These are phyloP conservation scores for Skeletonema menzelii DNA, from an alignment of 108 stramenopile species.

Conservation along the genomic window DNA sequence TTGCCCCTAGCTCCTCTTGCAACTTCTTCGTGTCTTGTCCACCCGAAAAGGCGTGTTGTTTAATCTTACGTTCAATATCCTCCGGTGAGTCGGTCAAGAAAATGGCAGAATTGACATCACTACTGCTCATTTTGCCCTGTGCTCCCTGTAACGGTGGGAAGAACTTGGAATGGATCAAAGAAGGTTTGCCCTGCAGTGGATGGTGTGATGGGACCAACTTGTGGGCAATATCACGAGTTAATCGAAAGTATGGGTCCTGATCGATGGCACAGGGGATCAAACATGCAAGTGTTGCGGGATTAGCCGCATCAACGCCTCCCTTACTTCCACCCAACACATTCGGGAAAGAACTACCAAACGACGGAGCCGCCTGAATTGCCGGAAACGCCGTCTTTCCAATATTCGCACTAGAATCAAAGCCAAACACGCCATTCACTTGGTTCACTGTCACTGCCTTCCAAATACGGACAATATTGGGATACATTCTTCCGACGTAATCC, in stretches of 20 bases:
- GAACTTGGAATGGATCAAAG: slow-evolving; percentile 98
- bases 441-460: slow-evolving; percentile 96
- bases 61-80: slow-evolving; percentile 87
- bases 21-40: slow-evolving; percentile 93
- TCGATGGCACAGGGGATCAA: slow-evolving; percentile 99
- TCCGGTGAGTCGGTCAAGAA: slow-evolving; percentile 95
- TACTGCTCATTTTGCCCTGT: slow-evolving; percentile 93
- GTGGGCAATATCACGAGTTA: slow-evolving; percentile 98
- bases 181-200: slow-evolving; percentile 87
- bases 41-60: slow-evolving; percentile 91
- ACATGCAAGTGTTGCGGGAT: slow-evolving; percentile 65
- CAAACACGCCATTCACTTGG: slow-evolving; percentile 96
- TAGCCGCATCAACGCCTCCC: not conserved
- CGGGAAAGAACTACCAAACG: slow-evolving; percentile 93
- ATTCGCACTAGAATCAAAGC: slow-evolving; percentile 89
- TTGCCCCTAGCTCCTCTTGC: slow-evolving; percentile 93
- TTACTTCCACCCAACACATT: slow-evolving; percentile 56
- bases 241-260: slow-evolving; percentile 99
- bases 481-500: slow-evolving; percentile 97
- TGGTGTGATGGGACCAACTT: slow-evolving; percentile 73
- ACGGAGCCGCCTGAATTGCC: slow-evolving; percentile 95
- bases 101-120: slow-evolving; percentile 86
- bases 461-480: slow-evolving; percentile 95
- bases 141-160: slow-evolving; percentile 98
- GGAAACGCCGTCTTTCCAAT: slow-evolving; percentile 96